Percentiles rank a stretch among this genome's conserved stretches.
Conservation (phyloP, 306 rosid species). For the Carpinus viminea region DNA sequence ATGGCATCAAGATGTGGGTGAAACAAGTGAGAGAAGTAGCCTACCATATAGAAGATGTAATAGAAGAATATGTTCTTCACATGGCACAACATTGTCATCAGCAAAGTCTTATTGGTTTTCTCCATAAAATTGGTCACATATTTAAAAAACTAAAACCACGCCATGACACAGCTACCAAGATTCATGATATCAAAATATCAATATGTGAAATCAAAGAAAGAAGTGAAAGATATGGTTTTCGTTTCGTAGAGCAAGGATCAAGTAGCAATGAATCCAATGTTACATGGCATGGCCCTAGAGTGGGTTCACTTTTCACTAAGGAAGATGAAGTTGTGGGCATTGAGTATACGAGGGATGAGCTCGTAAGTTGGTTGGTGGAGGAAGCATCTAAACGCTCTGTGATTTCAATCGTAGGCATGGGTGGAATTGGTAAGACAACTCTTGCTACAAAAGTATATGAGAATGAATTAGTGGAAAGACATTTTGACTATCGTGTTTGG, state of each 20-base stretch:
- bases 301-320: not conserved
- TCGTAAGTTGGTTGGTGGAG: not conserved
- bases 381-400: not conserved
- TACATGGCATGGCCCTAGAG: not conserved
- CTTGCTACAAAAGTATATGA: not conserved
- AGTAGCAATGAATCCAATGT: not conserved
- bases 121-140: not conserved
- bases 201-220: not conserved
- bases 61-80: not conserved
- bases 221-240: constrained; percentile 2
- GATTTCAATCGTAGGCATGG: not conserved
- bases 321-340: constrained; percentile 1
- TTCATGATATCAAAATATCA: not conserved
- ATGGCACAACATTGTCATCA: not conserved
- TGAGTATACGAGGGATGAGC: not conserved
- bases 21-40: not conserved
- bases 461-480: not conserved
- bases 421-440: not conserved
- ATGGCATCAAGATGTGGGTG: constrained; percentile 2
- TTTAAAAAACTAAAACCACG: not conserved
- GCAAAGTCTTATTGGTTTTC: not conserved
- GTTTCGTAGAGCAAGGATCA: not conserved
- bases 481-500: constrained; percentile 3
- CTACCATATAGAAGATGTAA: constrained; percentile 8
- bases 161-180: not conserved